Percentiles rank a stretch among this genome's conserved stretches.
Evolutionary conservation across 495 filamentous ascomycete genomes (phyloP).

Genomic region (Massariosphaeria phaeospora): DNA sequence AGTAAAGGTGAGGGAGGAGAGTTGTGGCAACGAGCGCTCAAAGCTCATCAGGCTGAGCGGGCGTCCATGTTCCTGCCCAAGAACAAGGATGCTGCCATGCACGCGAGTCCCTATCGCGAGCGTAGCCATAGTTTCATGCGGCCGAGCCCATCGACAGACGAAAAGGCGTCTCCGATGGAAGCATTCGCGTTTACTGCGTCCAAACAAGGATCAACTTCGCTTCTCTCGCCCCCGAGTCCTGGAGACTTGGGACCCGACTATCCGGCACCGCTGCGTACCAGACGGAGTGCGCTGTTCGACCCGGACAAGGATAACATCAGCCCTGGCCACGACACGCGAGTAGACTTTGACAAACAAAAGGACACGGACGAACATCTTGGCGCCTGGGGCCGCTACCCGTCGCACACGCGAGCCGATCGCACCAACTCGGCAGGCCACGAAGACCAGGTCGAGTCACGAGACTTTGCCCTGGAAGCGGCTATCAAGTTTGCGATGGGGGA

Average conservation of each 20-base stretch:
- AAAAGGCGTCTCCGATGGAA: background rate
- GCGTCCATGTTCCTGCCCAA: constrained; percentile 22
- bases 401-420: constrained; percentile 26
- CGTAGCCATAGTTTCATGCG: constrained; percentile 12
- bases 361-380: constrained; percentile 7
- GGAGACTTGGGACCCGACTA: background rate
- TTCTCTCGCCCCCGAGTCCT: background rate
- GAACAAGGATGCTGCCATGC: constrained; percentile 17
- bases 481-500: constrained; percentile 9
- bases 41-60: constrained; percentile 29
- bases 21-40: constrained; percentile 31
- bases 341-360: constrained; percentile 4
- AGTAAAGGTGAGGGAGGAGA: constrained; percentile 9
- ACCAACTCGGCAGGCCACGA: constrained; percentile 16
- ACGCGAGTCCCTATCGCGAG: constrained; percentile 25
- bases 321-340: background rate
- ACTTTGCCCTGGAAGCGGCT: constrained; percentile 33
- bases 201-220: background rate
- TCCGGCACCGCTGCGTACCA: background rate
- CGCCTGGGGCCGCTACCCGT: constrained; percentile 33
- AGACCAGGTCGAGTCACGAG: constrained; percentile 24
- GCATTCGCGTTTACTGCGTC: background rate
- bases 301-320: background rate
- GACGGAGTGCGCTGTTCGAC: constrained; percentile 2
- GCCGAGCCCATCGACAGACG: background rate